Conservation (phyloP, 768 basidiomycete species). For the Tulasnella sp. region DNA sequence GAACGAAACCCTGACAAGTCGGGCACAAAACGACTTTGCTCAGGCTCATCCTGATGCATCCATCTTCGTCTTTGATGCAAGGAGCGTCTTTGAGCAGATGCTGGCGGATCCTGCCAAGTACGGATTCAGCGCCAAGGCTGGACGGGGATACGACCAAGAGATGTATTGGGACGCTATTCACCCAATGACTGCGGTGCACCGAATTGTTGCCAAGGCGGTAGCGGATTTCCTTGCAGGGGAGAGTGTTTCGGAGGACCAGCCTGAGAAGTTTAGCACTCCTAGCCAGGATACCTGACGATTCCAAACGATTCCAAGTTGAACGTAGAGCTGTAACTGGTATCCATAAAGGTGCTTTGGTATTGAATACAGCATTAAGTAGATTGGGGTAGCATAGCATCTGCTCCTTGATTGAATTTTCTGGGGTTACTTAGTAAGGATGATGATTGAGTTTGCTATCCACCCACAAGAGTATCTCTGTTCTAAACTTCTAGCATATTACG, state of each 20-base stretch:
- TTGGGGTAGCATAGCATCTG: neutral
- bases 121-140: slow-evolving; percentile 43
- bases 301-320: neutral
- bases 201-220: slow-evolving; percentile 19
- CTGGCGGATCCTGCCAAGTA: slow-evolving; percentile 47
- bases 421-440: too few relatives aligned
- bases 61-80: slow-evolving; percentile 43
- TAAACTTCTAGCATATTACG: too few relatives aligned
- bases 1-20: slow-evolving; percentile 46
- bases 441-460: too few relatives aligned
- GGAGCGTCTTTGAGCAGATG: slow-evolving; percentile 46
- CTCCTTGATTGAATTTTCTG: too few relatives aligned
- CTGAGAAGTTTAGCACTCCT: neutral
- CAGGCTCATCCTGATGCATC: slow-evolving; percentile 46
- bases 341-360: neutral
- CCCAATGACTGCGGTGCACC: slow-evolving; percentile 14
- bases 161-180: slow-evolving; percentile 16
- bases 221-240: slow-evolving; percentile 13
- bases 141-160: slow-evolving; percentile 20
- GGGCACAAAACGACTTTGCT: slow-evolving; percentile 41
- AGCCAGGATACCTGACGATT: neutral
- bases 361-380: neutral
- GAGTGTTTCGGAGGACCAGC: neutral
- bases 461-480: too few relatives aligned
- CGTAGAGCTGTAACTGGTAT: too few relatives aligned